Conservation (phyloP, 2,329 filamentous ascomycete species). For the Neurospora sp. region DNA sequence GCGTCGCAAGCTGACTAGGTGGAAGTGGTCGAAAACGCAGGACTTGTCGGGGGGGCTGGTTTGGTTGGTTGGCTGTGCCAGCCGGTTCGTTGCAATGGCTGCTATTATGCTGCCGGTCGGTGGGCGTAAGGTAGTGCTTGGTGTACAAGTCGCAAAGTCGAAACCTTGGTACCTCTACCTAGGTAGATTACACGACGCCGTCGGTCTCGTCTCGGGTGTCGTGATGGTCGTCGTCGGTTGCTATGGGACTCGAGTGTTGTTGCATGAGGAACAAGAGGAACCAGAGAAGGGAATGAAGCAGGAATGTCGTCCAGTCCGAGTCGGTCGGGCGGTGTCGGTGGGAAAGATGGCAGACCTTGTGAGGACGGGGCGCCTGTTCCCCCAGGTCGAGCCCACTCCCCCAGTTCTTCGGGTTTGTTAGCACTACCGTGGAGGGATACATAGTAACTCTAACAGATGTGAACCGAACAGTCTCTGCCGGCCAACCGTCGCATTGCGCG, state of each 20-base stretch:
- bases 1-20: background rate
- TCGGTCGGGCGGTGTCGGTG: background rate
- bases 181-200: background rate
- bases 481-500: background rate
- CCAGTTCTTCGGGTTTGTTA: background rate
- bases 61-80: background rate
- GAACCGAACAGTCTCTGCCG: background rate
- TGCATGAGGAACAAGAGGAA: background rate
- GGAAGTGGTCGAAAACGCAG: background rate
- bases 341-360: background rate
- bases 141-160: background rate
- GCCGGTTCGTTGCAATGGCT: background rate
- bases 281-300: background rate
- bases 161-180: background rate
- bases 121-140: background rate
- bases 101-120: background rate
- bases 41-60: background rate
- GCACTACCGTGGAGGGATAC: background rate
- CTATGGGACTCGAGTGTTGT: background rate
- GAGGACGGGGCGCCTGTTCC: background rate
- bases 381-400: background rate
- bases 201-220: background rate
- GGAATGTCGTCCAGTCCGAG: background rate
- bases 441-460: background rate
- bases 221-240: background rate